phyloP scores from a whole-genome alignment of 768 basidiomycete genomes.

The Lactifluus subvellereus region DNA sequence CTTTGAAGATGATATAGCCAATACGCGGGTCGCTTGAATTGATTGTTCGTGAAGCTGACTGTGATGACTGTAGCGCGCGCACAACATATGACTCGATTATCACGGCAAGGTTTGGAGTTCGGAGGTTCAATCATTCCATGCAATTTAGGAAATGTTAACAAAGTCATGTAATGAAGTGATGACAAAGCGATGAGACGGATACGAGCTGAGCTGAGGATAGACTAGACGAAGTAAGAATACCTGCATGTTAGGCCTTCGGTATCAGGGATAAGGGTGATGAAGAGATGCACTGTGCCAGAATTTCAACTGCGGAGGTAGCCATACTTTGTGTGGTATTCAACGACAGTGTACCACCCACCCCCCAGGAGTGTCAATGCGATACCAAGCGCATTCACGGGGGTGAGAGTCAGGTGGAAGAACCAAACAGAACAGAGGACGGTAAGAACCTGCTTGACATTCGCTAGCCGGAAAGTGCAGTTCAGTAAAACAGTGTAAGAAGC shows the following conservation, averaged over 20 bases:
- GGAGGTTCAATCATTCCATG: neutral
- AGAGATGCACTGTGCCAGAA: neutral
- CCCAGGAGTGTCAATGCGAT: constrained; percentile 81
- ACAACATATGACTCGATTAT: neutral
- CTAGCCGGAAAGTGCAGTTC: constrained; percentile 33
- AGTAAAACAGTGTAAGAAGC: neutral
- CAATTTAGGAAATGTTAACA: neutral
- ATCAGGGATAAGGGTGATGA: neutral
- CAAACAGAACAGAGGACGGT: constrained; percentile 80
- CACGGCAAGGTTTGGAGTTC: neutral
- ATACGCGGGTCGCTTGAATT: constrained; percentile 1
- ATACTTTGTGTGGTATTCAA: constrained; percentile 42
- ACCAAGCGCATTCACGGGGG: constrained; percentile 71
- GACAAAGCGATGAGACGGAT: constrained; percentile 6
- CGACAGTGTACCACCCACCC: constrained; percentile 72
- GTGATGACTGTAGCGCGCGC: neutral
- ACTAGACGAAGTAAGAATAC: neutral
- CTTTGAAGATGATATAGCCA: constrained; percentile 19
- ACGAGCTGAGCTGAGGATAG: neutral
- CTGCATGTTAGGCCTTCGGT: neutral
- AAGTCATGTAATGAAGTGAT: neutral
- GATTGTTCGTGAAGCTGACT: neutral
- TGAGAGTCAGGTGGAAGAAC: constrained; percentile 81
- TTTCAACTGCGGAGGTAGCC: neutral
- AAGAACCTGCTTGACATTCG: constrained; percentile 90